These are phyloP conservation scores for Monilinia fructicola DNA, from an alignment of 2,329 filamentous ascomycete species.

Conservation along the genomic window DNA sequence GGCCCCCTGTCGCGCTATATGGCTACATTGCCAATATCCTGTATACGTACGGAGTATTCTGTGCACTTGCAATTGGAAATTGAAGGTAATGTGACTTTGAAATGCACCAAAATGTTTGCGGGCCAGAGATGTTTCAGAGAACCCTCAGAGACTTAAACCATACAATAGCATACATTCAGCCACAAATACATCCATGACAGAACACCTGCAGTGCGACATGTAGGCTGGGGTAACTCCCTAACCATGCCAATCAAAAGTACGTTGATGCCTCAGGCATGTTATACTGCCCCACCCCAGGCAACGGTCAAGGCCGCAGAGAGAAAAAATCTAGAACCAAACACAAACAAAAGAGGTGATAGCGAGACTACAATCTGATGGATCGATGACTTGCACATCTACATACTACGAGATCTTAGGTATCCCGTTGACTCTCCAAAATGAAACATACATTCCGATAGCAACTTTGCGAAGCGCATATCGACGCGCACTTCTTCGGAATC, in stretches of 20 bases:
- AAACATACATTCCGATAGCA: conserved; percentile 46
- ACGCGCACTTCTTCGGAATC: conserved; percentile 62
- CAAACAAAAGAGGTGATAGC: conserved; percentile 50
- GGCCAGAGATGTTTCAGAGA: not conserved
- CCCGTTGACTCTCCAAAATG: conserved; percentile 49
- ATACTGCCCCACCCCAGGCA: conserved; percentile 3
- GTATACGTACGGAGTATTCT: too few species aligned
- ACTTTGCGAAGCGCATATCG: conserved; percentile 64
- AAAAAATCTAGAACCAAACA: conserved; percentile 8
- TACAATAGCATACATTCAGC: too few species aligned
- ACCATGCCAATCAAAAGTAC: too few species aligned
- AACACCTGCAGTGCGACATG: too few species aligned
- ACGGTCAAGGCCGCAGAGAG: not conserved
- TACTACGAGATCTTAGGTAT: conserved; percentile 63
- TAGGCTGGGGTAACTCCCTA: too few species aligned
- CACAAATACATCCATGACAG: too few species aligned
- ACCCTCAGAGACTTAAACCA: too few species aligned
- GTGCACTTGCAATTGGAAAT: too few species aligned
- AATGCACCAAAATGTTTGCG: not conserved
- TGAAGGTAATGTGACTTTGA: too few species aligned
- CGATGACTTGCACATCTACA: conserved; percentile 44
- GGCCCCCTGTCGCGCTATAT: not conserved
- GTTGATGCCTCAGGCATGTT: conserved; percentile 2
- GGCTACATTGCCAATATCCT: not conserved
- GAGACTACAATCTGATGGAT: conserved; percentile 61